Conservation (phyloP, 768 basidiomycete species). For the Lactarius tabidus region DNA sequence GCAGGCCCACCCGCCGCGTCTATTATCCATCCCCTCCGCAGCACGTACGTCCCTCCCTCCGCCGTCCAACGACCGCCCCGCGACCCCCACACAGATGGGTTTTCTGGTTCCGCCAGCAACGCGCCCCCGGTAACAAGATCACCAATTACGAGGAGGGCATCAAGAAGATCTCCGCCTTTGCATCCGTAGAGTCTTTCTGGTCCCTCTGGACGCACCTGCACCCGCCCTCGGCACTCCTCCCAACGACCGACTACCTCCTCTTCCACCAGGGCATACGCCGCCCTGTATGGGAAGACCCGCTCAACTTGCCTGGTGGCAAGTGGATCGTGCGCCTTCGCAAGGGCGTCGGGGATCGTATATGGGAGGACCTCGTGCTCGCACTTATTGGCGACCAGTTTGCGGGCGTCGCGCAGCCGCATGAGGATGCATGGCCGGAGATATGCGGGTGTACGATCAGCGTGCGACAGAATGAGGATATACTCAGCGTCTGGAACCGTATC, state of each 20-base stretch:
- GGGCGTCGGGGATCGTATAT: slow-evolving; percentile 83
- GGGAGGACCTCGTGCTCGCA: slow-evolving; percentile 86
- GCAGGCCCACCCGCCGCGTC: slow-evolving; percentile 34
- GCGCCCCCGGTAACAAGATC: slow-evolving; percentile 84
- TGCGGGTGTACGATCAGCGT: slow-evolving; percentile 96
- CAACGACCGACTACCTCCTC: slow-evolving; percentile 92
- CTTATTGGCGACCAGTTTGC: slow-evolving; percentile 90
- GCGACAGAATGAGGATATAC: slow-evolving; percentile 88
- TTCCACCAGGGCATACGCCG: slow-evolving; percentile 83
- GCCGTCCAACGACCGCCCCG: neutral
- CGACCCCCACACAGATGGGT: slow-evolving; percentile 59
- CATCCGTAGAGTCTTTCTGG: slow-evolving; percentile 97
- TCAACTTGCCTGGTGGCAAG: slow-evolving; percentile 84
- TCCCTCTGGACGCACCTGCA: slow-evolving; percentile 89
- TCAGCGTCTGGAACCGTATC: slow-evolving; percentile 87
- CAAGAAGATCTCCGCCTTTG: slow-evolving; percentile 85
- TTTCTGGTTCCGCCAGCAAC: slow-evolving; percentile 90
- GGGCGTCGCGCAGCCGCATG: slow-evolving; percentile 47
- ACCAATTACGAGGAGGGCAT: slow-evolving; percentile 93
- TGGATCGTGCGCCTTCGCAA: slow-evolving; percentile 94
- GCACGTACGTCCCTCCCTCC: slow-evolving; percentile 74
- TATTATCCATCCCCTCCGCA: slow-evolving; percentile 74
- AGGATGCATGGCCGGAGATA: slow-evolving; percentile 70
- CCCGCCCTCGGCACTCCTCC: slow-evolving; percentile 75
- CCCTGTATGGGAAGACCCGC: slow-evolving; percentile 95